Evolutionary conservation across 2,329 filamentous ascomycete genomes (phyloP), one percentile per base, ranked within the genome.

Genomic region (Hirsutella rhossiliensis): DNA sequence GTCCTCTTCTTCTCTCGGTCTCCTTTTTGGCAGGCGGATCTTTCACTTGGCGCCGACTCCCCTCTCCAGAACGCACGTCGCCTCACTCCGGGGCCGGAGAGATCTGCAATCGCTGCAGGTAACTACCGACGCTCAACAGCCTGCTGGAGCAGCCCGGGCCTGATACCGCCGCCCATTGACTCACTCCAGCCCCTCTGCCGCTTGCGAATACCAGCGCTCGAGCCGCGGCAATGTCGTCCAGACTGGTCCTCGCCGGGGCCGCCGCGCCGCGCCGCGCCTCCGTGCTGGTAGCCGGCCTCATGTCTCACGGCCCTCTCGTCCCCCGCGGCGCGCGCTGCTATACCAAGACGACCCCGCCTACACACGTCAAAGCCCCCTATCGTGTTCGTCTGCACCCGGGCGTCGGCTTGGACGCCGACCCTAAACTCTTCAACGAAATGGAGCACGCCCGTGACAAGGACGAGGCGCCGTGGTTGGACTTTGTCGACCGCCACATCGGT

Each of bases 401-500:
- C 23, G 9, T 3, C 23, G 23, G 9, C 2, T 9, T 7, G 23
- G 2, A 7, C 9, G 23, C 3, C 23, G 23, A 27, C 23, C 23
- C 23, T 9, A 7, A 32, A 12, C 2, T 32, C 12, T 13, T 32
- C 31, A n/a, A 32, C 8, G 3, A 37, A 9, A 58, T 55, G 52
- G 47, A 51, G 38, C 38, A 46, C 28, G 49, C 48, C 15, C 44
- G 45, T 31, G 48, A 43, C 29, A 51, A 51, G 40, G 47, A 53
- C 42, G 45, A 47, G 13, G 42, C 50, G 39, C 52, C 54, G 23
- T 56, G 52, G 54, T 49, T 45, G 50, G 52, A 58, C 36, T 94
- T 95, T 57, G 73, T 84, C 44, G 75, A 83, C 46, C 80, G 90
- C 41, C 90, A 96, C 65, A 94, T 96, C 65, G 89, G 89, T 1